phyloP scores from a whole-genome alignment of 139 green algal species.

The Micractinium sp. region DNA sequence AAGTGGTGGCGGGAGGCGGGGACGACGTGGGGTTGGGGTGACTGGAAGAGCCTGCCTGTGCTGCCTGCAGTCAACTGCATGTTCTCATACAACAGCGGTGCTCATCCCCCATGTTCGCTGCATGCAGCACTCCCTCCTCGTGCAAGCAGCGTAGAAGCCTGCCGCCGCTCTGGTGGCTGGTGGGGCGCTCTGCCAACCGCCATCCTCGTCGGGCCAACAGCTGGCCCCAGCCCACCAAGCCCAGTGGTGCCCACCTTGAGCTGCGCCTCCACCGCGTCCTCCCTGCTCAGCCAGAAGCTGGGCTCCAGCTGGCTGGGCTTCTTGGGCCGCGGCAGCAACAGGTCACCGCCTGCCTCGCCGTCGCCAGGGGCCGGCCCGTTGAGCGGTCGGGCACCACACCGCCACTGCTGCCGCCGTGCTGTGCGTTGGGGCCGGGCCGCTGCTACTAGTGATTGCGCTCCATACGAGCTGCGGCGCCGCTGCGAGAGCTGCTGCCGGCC shows the following conservation, averaged over 20 bases:
- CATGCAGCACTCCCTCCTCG: neutral
- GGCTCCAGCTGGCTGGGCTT: conserved; percentile 20
- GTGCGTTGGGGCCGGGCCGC: neutral
- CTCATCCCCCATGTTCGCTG: too few relatives aligned
- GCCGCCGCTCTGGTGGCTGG: neutral
- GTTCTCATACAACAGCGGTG: too few relatives aligned
- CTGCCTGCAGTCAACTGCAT: too few relatives aligned
- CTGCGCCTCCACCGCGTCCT: conserved; percentile 24
- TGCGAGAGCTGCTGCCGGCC: too few relatives aligned
- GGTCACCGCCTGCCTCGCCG: neutral
- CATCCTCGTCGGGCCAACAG: neutral
- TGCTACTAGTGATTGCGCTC: neutral
- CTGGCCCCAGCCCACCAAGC: neutral
- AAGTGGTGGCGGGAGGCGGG: too few relatives aligned
- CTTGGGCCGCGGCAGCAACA: neutral
- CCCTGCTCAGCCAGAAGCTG: conserved; percentile 9
- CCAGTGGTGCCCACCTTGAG: neutral
- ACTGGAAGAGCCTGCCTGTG: too few relatives aligned
- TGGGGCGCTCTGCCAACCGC: neutral
- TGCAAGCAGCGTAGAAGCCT: neutral
- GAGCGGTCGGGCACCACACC: too few relatives aligned
- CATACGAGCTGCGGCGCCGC: neutral
- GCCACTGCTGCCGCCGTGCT: neutral
- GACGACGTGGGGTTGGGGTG: too few relatives aligned
- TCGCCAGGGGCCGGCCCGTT: neutral